Evolutionary conservation across 1,139 yeast genomes (phyloP), one percentile per base, ranked within the genome.

Genomic region (Lodderomyces oxycetoniae): DNA sequence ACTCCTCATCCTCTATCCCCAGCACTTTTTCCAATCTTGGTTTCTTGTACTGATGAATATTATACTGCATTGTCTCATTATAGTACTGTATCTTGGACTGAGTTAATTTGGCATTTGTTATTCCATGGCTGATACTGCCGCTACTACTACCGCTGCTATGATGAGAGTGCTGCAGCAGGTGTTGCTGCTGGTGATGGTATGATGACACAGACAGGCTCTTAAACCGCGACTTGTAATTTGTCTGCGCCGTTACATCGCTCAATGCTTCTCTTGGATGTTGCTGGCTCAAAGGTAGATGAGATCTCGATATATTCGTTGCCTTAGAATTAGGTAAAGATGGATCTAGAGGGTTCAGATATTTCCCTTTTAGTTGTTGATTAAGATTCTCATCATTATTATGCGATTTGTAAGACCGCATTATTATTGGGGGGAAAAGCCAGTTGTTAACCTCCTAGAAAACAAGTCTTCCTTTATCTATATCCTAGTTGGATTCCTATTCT

Each of bases 161-260:
- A 24, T 30, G 37, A 24, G 30, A 29, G 22, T 30, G 25, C 31
- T 41, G 38, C 28, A 39, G 38, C 31, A 41, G 10, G 17, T 10
- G 28, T 8, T 17, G 34, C 38, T 43, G 34, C 31, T 38, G 24
- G 36, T 28, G 21, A 23, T 33, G 33, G 23, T 32, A 23, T 30
- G 29, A 34, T 30, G 25, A 26, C n/a, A n/a, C n/a, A n/a, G n/a
- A n/a, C n/a, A n/a, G n/a, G n/a, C n/a, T n/a, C 27, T 30, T 30
- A 21, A 16, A 19, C 27, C 35, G 33, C 19, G 38, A 28, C 27
- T 38, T 38, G 28, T 35, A 41, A 26, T 43, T 43, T 34, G 46
- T 54, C 27, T 44, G 49, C 31, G 52, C 50, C 1, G 64, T 59
- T 16, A 60, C 47, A 39, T 61, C 66, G 26, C 57, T 52, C 40